Conservation (phyloP, 2,329 filamentous ascomycete species). For the Corynespora cassiicola region DNA sequence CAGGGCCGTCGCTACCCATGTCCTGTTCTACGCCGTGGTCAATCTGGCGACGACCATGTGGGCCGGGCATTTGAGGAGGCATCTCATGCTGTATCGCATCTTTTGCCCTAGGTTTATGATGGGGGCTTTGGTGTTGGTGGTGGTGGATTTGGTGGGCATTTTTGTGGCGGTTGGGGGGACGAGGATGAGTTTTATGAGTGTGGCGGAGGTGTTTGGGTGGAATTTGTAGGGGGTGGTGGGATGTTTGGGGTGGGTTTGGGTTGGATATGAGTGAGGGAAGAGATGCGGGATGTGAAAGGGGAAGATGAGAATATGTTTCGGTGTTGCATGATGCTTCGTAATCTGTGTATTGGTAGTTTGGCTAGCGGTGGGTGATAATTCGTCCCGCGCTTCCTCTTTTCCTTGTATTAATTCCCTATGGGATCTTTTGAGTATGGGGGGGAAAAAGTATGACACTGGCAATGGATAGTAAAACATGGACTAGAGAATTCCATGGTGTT, state of each 20-base stretch:
- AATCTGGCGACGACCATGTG: slow-evolving; percentile 87
- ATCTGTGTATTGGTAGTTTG: too few relatives aligned
- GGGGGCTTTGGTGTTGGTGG: slow-evolving; percentile 71
- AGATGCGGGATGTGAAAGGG: too few relatives aligned
- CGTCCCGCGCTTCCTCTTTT: too few relatives aligned
- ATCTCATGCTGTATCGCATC: slow-evolving; percentile 96
- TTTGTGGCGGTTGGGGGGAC: slow-evolving; percentile 75
- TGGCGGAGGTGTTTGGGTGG: slow-evolving; percentile 84
- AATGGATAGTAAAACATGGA: too few relatives aligned
- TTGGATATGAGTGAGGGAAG: background rate
- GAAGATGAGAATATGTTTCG: too few relatives aligned
- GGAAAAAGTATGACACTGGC: too few relatives aligned
- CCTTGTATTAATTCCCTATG: too few relatives aligned
- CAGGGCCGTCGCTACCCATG: slow-evolving; percentile 74
- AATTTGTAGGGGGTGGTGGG: slow-evolving; percentile 12
- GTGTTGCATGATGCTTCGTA: too few relatives aligned
- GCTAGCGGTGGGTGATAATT: too few relatives aligned
- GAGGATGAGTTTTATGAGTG: slow-evolving; percentile 76
- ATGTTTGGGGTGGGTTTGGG: background rate
- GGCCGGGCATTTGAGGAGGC: slow-evolving; percentile 84
- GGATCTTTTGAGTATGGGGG: too few relatives aligned
- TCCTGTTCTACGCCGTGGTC: slow-evolving; percentile 83
- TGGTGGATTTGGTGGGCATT: slow-evolving; percentile 79
- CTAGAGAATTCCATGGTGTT: too few relatives aligned
- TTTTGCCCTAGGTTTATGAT: slow-evolving; percentile 93